Evolutionary conservation across 2,329 filamentous ascomycete species (phyloP).

Genomic region (Onygena corvina): DNA sequence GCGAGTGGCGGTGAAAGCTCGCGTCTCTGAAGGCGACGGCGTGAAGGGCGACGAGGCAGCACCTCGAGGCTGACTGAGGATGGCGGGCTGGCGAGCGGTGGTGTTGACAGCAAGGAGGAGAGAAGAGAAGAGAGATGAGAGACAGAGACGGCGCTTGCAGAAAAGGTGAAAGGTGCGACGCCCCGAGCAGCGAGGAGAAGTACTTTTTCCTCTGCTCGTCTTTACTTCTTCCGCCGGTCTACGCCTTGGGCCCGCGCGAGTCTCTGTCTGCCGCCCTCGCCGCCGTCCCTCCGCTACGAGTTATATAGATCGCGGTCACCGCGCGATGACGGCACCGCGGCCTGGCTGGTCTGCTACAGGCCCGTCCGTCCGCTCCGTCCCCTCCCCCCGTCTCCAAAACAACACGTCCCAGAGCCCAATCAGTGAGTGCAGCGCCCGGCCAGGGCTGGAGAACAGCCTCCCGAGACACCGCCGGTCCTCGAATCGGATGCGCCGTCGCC

Average conservation of each 20-base stretch:
- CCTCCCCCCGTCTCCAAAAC: neutral
- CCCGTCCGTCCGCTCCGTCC: no score
- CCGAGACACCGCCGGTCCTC: neutral
- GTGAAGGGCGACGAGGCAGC: neutral
- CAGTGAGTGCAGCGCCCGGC: neutral
- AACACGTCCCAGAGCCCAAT: constrained; percentile 2
- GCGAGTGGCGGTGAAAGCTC: constrained; percentile 5
- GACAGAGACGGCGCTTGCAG: no score
- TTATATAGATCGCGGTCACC: no score
- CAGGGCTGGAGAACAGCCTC: neutral
- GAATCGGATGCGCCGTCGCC: constrained; percentile 6
- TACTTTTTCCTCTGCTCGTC: neutral
- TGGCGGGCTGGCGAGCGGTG: neutral
- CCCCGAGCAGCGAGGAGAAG: neutral
- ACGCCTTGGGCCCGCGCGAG: no score
- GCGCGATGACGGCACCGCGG: constrained; percentile 1
- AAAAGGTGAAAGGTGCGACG: neutral
- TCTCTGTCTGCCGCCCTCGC: no score
- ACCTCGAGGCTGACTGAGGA: no score
- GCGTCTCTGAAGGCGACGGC: neutral
- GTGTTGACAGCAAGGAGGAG: neutral
- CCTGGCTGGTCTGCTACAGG: neutral
- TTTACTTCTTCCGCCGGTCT: no score
- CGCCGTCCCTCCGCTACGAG: no score
- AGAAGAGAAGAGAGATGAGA: neutral